Conservation (phyloP, 1,284 basidiomycete genomes). For the Pseudozyma hubeiensis region DNA sequence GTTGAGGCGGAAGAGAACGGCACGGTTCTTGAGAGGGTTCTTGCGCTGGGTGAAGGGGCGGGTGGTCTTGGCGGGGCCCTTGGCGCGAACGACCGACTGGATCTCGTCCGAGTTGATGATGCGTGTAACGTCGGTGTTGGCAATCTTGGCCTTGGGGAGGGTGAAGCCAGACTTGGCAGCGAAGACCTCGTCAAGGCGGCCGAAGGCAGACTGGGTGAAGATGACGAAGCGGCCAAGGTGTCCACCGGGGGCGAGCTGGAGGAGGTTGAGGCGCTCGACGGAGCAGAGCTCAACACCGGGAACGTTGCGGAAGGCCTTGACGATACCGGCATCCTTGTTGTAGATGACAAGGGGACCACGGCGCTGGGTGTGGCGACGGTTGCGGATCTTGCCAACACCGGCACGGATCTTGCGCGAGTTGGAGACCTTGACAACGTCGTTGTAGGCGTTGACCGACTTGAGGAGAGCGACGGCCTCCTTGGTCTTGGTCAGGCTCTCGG, state of each 20-base stretch:
- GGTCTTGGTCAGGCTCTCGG: slow-evolving; percentile 93
- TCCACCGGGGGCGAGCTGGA: slow-evolving; percentile 99
- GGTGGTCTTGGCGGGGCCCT: slow-evolving; percentile 82
- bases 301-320: slow-evolving; percentile 97
- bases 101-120: slow-evolving; percentile 83
- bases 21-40: slow-evolving; percentile 93
- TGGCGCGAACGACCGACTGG: slow-evolving; percentile 86
- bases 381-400: slow-evolving; percentile 97
- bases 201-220: slow-evolving; percentile 97
- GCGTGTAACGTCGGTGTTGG: slow-evolving; percentile 95
- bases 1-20: slow-evolving; percentile 97
- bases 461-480: slow-evolving; percentile 96
- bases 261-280: slow-evolving; percentile 93
- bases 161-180: slow-evolving; percentile 83
- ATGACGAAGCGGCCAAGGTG: slow-evolving; percentile 99
- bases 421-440: slow-evolving; percentile 95
- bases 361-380: slow-evolving; percentile 95
- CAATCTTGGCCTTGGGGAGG: slow-evolving; percentile 80
- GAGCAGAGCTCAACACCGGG: slow-evolving; percentile 98
- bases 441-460: slow-evolving; percentile 83
- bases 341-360: slow-evolving; percentile 98
- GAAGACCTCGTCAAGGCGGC: slow-evolving; percentile 91
- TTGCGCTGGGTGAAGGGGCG: slow-evolving; percentile 99
- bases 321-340: slow-evolving; percentile 97
- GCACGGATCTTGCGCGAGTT: slow-evolving; percentile 97